Base-by-base conservation (phyloP, 257 asterid species). In the Rauvolfia tetraphylla region DNA sequence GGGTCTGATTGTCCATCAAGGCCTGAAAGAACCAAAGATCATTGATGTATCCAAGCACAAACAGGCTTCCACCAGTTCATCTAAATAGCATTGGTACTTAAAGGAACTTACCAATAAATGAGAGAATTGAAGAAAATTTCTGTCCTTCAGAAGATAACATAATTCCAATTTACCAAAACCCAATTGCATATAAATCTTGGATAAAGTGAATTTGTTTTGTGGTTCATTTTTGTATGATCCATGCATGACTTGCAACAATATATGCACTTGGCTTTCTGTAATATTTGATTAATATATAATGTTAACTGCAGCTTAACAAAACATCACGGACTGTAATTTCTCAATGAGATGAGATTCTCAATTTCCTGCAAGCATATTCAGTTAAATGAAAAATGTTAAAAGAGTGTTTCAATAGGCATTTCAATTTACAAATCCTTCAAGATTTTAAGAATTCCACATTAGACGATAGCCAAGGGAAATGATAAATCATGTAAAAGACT, bases 1-100 rank as follows among this genome's bases (percentile, higher is more conserved):
- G 91, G 88, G 82, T 92, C 97, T 8, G 91, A 83, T 78, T 87
- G 77, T 53, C 97, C 97, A 82, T 90, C 87, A 2, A 92, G 92
- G 69, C 96, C 97, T 92, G 88, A 72, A 57, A 72, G 39, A 29
- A 74, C 18, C 59, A 13, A 61, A 27, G 27, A 38, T 31, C 4
- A 75, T 29, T 36, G 48, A 53, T 31, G 29, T 39, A 72, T 44
- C 41, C 10, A 68, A n/a, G 38, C 58, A 59, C 71, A 56, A 29
- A 20, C 67, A 70, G 42, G 27, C 71, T 34, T 48, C 41, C 33
- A 29, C 18, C 31, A 27, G 31, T 23, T 79, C 18, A 31, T 75
- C 41, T 29, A 22, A 22, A 39, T n/a, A 33, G 18, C 27, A 22
- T 20, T 4, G 5, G 7, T 17, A 6, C 23, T 22, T 57, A 12